phyloP scores from a whole-genome alignment of 768 basidiomycete species.

The Terana coerulea region DNA sequence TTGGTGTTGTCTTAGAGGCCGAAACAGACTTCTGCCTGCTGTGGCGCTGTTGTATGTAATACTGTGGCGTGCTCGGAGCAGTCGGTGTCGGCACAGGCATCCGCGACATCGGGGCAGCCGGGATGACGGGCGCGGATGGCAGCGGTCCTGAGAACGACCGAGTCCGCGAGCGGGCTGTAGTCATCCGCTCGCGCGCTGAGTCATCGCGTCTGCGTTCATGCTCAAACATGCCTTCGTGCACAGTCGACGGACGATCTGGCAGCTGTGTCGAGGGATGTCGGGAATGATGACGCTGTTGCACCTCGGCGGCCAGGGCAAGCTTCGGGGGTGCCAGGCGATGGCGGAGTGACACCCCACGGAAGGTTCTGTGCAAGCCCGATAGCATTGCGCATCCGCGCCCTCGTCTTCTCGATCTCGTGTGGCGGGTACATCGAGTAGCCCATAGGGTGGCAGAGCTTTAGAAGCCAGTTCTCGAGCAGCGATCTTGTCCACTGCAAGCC shows the following conservation, averaged over 20 bases:
- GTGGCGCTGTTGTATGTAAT: too few relatives aligned
- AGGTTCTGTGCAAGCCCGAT: conserved; percentile 24
- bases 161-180: neutral
- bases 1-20: too few relatives aligned
- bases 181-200: neutral
- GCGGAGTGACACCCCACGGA: neutral
- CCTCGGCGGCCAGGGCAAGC: neutral
- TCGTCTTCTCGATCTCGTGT: conserved; percentile 41
- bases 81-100: neutral
- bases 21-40: too few relatives aligned
- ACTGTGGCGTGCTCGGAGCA: too few relatives aligned
- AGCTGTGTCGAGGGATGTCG: neutral
- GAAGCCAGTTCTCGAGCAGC: conserved; percentile 55
- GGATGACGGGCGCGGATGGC: neutral
- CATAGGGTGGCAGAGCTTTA: conserved; percentile 60
- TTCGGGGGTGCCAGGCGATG: neutral
- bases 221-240: neutral
- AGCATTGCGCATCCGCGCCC: conserved; percentile 51
- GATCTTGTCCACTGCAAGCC: conserved; percentile 52
- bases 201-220: neutral
- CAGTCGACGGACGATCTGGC: neutral
- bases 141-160: conserved; percentile 2
- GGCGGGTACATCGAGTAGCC: conserved; percentile 48
- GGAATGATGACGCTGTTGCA: neutral
- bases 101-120: neutral